These are phyloP conservation scores for Trametes punicea DNA, from an alignment of 768 basidiomycete species.

Conservation along the genomic window DNA sequence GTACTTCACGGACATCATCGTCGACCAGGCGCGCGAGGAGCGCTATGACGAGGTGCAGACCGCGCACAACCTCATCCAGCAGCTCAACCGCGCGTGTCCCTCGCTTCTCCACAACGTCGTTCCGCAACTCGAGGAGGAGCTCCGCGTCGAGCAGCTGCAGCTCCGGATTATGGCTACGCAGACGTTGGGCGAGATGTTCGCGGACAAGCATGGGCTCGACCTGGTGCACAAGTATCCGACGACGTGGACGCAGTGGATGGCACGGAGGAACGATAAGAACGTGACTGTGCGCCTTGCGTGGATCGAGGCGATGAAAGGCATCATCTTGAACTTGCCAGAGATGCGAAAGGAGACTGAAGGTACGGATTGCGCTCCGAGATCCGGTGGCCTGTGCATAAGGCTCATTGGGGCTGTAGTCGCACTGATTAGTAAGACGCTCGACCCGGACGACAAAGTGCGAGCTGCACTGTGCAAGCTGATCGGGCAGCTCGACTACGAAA, in stretches of 20 bases:
- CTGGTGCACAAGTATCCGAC: conserved; percentile 75
- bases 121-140: conserved; percentile 88
- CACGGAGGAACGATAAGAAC: conserved; percentile 73
- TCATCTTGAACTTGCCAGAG: conserved; percentile 67
- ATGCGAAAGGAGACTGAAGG: conserved; percentile 70
- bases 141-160: conserved; percentile 68
- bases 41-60: conserved; percentile 65
- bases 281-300: conserved; percentile 71
- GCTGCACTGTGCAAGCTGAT: conserved; percentile 81
- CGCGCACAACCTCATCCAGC: conserved; percentile 84
- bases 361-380: conserved; percentile 25
- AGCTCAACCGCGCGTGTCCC: conserved; percentile 76
- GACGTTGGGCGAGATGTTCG: conserved; percentile 88
- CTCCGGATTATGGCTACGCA: conserved; percentile 81
- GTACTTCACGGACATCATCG: conserved; percentile 90
- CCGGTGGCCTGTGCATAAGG: not conserved
- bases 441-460: conserved; percentile 91
- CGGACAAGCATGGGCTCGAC: conserved; percentile 68
- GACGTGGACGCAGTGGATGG: conserved; percentile 85
- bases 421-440: conserved; percentile 62
- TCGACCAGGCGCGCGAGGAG: conserved; percentile 55
- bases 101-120: conserved; percentile 84
- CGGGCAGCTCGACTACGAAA: conserved; percentile 86
- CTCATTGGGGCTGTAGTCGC: conserved; percentile 40
- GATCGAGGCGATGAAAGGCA: conserved; percentile 61